phyloP scores from a whole-genome alignment of 257 asterid species.

The Anisodus tanguticus region DNA sequence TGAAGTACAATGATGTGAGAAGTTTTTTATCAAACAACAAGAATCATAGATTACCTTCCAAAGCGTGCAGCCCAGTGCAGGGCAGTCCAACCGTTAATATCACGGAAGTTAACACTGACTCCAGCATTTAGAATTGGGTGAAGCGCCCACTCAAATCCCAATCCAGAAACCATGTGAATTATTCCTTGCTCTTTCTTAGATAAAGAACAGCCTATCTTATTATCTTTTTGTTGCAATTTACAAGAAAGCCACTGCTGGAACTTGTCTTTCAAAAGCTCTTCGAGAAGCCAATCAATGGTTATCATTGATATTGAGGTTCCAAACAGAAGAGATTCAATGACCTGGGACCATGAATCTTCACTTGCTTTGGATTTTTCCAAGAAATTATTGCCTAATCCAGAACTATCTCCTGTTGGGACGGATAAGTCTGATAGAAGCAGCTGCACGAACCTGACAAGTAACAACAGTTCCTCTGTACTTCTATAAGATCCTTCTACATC shows the following conservation, averaged over 20 bases:
- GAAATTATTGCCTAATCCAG: conserved; percentile 19
- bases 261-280: conserved; percentile 40
- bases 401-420: conserved; percentile 20
- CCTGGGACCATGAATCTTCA: conserved; percentile 36
- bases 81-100: conserved; percentile 75
- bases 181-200: conserved; percentile 80
- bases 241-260: conserved; percentile 42
- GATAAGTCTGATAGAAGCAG: conserved; percentile 29
- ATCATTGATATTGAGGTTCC: conserved; percentile 30
- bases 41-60: conserved; percentile 57
- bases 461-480: conserved; percentile 59
- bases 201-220: conserved; percentile 43
- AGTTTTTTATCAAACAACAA: conserved; percentile 25
- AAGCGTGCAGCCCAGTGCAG: conserved; percentile 88
- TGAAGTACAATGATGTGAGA: conserved; percentile 6
- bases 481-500: conserved; percentile 48
- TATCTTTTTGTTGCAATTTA: conserved; percentile 41
- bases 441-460: conserved; percentile 39
- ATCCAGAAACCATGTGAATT: conserved; percentile 72
- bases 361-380: conserved; percentile 34
- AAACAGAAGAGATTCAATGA: conserved; percentile 31
- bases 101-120: conserved; percentile 67
- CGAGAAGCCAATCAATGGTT: conserved; percentile 39
- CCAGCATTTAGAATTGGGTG: conserved; percentile 65
- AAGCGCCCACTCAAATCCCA: conserved; percentile 82